Conservation (phyloP, 2,329 filamentous ascomycete genomes). For the Penicillium polonicum region DNA sequence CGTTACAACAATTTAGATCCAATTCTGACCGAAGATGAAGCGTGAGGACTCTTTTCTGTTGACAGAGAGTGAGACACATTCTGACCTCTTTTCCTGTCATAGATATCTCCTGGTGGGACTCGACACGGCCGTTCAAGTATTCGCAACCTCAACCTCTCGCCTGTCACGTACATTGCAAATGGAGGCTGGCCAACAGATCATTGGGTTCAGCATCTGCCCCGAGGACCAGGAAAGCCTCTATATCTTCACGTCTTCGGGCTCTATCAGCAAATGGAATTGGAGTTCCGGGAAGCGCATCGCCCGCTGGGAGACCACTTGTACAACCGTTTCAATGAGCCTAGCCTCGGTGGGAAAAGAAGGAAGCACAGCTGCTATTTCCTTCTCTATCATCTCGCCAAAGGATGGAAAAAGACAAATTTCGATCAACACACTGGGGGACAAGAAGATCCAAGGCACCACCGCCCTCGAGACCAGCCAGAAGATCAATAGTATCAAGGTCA, state of each 20-base stretch:
- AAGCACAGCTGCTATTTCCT: constrained; percentile 37
- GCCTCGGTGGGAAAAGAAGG: constrained; percentile 23
- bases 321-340: constrained; percentile 35
- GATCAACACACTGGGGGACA: constrained; percentile 22
- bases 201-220: constrained; percentile 54
- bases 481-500: constrained; percentile 32
- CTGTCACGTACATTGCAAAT: constrained; percentile 69
- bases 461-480: constrained; percentile 32
- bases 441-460: constrained; percentile 22
- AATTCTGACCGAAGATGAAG: constrained; percentile 57
- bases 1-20: constrained; percentile 57
- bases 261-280: constrained; percentile 61
- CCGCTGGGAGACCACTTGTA: constrained; percentile 44
- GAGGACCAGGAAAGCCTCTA: constrained; percentile 54
- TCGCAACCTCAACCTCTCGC: constrained; percentile 77
- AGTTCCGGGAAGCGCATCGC: constrained; percentile 45
- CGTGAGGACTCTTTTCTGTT: constrained; percentile 38
- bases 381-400: constrained; percentile 37
- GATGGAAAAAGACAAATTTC: constrained; percentile 41
- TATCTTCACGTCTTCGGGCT: constrained; percentile 52
- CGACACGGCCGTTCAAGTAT: constrained; percentile 73
- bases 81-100: constrained; percentile 1
- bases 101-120: constrained; percentile 76
- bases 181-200: constrained; percentile 47
- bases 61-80: constrained; percentile 2